phyloP scores from a whole-genome alignment of 2,329 filamentous ascomycete genomes.

The Xylaria sp. region DNA sequence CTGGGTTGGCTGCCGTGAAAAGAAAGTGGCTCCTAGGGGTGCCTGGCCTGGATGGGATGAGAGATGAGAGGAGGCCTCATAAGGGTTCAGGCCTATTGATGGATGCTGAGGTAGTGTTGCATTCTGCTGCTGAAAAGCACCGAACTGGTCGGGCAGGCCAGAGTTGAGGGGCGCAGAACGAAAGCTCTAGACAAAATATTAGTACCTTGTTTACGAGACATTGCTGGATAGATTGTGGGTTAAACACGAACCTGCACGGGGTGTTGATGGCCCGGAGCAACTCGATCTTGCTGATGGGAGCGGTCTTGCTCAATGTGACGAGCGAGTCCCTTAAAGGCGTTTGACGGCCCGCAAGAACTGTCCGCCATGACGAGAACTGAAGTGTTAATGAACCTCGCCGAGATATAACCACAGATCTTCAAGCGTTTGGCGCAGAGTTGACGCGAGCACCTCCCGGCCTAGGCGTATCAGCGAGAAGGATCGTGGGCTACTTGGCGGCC shows the following conservation, averaged over 20 bases:
- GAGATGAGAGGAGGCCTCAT: not conserved
- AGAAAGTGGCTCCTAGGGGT: not conserved
- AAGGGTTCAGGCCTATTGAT: not conserved
- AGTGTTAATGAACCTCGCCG: not conserved
- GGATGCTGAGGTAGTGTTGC: constrained; percentile 30
- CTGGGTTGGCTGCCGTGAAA: constrained; percentile 9
- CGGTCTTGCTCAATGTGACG: constrained; percentile 76
- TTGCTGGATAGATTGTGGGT: not conserved
- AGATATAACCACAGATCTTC: not conserved
- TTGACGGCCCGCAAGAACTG: constrained; percentile 76
- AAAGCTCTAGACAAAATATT: constrained; percentile 38
- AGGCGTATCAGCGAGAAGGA: not conserved
- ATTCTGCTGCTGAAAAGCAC: constrained; percentile 37
- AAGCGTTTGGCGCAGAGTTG: not conserved
- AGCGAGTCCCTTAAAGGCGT: constrained; percentile 77
- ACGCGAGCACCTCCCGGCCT: not conserved
- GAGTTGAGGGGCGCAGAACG: constrained; percentile 35
- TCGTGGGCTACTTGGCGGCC: not conserved
- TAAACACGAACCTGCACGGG: constrained; percentile 40
- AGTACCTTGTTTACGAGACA: constrained; percentile 11
- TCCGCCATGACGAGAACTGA: constrained; percentile 52
- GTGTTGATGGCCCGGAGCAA: constrained; percentile 48
- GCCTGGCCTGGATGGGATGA: constrained; percentile 7
- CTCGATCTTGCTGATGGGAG: constrained; percentile 77
- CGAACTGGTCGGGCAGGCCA: constrained; percentile 35